A percentile compares a stretch with the other conserved stretches of the same genome.
Conservation (phyloP, 2,329 filamentous ascomycete species). For the Paecilomyces dactylethromorphus region DNA sequence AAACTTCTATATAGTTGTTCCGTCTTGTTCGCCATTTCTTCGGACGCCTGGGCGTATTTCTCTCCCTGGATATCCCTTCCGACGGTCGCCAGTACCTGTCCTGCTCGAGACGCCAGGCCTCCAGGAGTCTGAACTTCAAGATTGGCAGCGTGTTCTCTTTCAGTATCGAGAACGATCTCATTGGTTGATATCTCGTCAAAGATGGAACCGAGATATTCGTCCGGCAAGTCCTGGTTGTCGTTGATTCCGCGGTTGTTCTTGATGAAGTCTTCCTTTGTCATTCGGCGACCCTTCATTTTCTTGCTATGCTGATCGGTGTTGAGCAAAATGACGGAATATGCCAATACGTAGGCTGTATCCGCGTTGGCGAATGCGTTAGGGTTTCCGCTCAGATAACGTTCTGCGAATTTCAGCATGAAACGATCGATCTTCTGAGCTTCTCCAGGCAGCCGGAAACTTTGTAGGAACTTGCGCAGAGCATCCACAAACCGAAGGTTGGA, state of each 20-base stretch:
- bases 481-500: conserved; percentile 87
- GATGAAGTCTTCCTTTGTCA: conserved; percentile 97
- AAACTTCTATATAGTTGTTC: conserved; percentile 89
- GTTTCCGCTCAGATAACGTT: conserved; percentile 89
- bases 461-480: conserved; percentile 81
- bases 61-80: conserved; percentile 88
- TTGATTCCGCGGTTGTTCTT: conserved; percentile 99
- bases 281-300: conserved; percentile 73
- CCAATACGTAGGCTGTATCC: conserved; percentile 91
- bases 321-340: conserved; percentile 93
- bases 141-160: conserved; percentile 81
- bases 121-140: conserved; percentile 58
- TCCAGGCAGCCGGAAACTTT: conserved; percentile 88
- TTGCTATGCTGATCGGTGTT: conserved; percentile 93
- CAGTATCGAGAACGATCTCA: conserved; percentile 90
- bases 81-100: conserved; percentile 83
- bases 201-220: conserved; percentile 83
- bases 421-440: conserved; percentile 99
- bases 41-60: conserved; percentile 88
- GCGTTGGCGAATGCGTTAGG: conserved; percentile 97
- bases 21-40: conserved; percentile 78
- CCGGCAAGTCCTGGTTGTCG: conserved; percentile 84
- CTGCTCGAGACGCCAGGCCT: conserved; percentile 74
- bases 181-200: conserved; percentile 88
- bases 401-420: conserved; percentile 98